Evolutionary conservation across 108 stramenopile species (phyloP).

Genomic region (Nitzschia inconspicua): DNA sequence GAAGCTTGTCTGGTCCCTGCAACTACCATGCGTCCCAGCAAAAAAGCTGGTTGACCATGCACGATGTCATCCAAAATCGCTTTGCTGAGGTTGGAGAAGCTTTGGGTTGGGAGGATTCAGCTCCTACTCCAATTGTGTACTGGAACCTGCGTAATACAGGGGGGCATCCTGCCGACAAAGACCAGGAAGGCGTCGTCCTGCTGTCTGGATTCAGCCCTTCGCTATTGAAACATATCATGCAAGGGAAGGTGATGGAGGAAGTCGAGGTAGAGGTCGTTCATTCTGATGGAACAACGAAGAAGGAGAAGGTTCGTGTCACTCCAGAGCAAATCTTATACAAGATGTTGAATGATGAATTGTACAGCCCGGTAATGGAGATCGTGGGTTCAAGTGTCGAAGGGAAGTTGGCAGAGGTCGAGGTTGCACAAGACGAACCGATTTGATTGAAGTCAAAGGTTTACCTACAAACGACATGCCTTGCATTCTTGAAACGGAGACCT

Average conservation of each 20-base stretch:
- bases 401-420: background rate
- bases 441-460: too few species aligned
- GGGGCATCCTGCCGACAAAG: slow-evolving; percentile 28
- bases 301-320: slow-evolving; percentile 23
- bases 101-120: slow-evolving; percentile 19
- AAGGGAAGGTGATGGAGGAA: slow-evolving; percentile 29
- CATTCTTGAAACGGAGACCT: too few species aligned
- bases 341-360: slow-evolving; percentile 30
- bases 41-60: slow-evolving; percentile 5
- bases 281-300: slow-evolving; percentile 12
- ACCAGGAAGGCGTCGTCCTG: slow-evolving; percentile 26
- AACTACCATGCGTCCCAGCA: background rate
- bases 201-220: slow-evolving; percentile 45
- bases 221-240: slow-evolving; percentile 44
- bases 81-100: slow-evolving; percentile 3
- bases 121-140: slow-evolving; percentile 31
- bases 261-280: slow-evolving; percentile 41
- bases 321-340: slow-evolving; percentile 28
- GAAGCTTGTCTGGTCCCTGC: slow-evolving; percentile 1
- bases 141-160: slow-evolving; percentile 51
- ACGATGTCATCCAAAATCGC: slow-evolving; percentile 6
- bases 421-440: too few species aligned
- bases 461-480: too few species aligned
- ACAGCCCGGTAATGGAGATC: slow-evolving; percentile 22
- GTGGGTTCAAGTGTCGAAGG: slow-evolving; percentile 9